Percentiles rank a stretch among this genome's conserved stretches.
phyloP scores from a whole-genome alignment of 805 yeast species.

The Ogataea kodamae region DNA sequence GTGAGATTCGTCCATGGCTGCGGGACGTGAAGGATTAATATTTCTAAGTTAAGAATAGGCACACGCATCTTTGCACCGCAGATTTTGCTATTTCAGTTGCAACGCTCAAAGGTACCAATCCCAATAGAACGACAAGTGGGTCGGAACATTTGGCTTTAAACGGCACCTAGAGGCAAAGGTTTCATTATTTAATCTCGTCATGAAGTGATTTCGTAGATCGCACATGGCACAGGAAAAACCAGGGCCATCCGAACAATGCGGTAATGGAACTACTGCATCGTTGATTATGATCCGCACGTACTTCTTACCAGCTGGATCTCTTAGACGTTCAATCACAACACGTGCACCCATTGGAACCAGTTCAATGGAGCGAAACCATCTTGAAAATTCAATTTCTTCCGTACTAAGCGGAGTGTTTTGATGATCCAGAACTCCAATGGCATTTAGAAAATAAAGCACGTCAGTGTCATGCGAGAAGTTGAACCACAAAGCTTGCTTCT shows the following conservation, averaged over 20 bases:
- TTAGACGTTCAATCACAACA: slow-evolving; percentile 46
- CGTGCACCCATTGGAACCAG: slow-evolving; percentile 59
- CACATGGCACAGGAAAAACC: slow-evolving; percentile 44
- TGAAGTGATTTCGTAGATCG: slow-evolving; percentile 13
- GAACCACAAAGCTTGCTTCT: slow-evolving; percentile 47
- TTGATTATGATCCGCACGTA: slow-evolving; percentile 49
- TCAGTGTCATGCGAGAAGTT: slow-evolving; percentile 77
- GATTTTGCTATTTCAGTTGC: background rate
- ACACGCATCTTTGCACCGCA: slow-evolving; percentile 5
- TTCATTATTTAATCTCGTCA: slow-evolving; percentile 9
- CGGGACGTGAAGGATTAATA: slow-evolving; percentile 3
- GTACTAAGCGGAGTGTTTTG: slow-evolving; percentile 34
- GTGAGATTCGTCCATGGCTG: slow-evolving; percentile 19
- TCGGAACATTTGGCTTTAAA: slow-evolving; percentile 17
- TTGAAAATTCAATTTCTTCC: slow-evolving; percentile 41
- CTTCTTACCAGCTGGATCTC: slow-evolving; percentile 11
- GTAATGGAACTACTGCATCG: slow-evolving; percentile 53
- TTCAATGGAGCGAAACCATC: slow-evolving; percentile 42
- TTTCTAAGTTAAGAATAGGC: slow-evolving; percentile 2
- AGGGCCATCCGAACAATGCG: slow-evolving; percentile 49
- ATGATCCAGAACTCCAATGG: slow-evolving; percentile 55
- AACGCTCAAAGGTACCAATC: slow-evolving; percentile 19
- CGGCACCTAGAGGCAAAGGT: slow-evolving; percentile 17
- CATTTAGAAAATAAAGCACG: slow-evolving; percentile 55
- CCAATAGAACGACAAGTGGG: slow-evolving; percentile 27